Conservation (phyloP, 2,329 filamentous ascomycete species). For the Ophiostoma himal-ulmi region DNA sequence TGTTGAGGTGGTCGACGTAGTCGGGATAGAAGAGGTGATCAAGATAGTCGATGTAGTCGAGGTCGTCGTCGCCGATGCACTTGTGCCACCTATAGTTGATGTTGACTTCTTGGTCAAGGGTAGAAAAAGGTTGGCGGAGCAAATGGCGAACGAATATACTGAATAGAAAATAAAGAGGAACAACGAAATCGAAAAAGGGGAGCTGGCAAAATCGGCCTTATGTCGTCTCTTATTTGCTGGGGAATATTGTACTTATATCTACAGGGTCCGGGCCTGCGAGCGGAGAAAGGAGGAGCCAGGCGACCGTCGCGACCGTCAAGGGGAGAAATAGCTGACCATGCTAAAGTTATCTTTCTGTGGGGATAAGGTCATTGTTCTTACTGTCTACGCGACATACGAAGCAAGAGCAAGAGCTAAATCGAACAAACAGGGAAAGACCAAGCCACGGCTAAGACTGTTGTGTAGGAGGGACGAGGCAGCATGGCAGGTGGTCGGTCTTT, state of each 20-base stretch:
- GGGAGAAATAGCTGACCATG: no score
- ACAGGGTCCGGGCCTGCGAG: conserved; percentile 1
- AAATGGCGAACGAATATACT: not conserved
- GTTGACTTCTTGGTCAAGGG: not conserved
- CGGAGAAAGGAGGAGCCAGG: not conserved
- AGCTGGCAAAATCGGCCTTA: not conserved
- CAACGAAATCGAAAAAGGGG: conserved; percentile 1
- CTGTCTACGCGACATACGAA: not conserved
- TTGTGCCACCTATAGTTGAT: not conserved
- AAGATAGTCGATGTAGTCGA: not conserved
- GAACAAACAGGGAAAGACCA: not conserved
- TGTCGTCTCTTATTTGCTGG: not conserved
- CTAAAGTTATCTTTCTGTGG: not conserved
- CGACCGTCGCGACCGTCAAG: not conserved
- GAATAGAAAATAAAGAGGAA: not conserved
- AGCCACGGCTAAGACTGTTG: not conserved
- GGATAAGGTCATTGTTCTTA: not conserved
- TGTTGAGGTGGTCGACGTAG: not conserved
- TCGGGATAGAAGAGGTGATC: no score
- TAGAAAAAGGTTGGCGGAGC: not conserved
- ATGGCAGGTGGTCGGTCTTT: not conserved
- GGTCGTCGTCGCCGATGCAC: not conserved
- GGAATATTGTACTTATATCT: not conserved
- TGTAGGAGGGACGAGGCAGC: not conserved
- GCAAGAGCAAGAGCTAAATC: not conserved